A percentile compares a stretch with the other conserved stretches of the same genome.
Conservation (phyloP, 441 rosid species). For the Erodium texanum region DNA sequence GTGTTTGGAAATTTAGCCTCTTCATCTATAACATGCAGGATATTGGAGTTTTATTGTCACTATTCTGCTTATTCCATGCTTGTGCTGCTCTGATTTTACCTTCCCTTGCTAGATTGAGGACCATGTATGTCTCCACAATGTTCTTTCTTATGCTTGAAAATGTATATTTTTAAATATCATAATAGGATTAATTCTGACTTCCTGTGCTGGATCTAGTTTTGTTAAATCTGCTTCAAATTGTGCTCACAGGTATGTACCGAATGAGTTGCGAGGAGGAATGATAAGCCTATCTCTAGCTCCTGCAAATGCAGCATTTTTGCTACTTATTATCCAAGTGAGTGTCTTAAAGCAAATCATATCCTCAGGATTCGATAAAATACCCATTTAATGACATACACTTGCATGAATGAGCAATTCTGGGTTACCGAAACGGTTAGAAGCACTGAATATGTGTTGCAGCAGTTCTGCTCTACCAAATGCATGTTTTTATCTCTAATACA, state of each 20-base stretch:
- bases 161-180: conserved; percentile 15
- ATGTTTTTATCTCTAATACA: no score
- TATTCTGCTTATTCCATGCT: conserved; percentile 75
- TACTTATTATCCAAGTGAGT: conserved; percentile 52
- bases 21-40: conserved; percentile 47
- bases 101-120: conserved; percentile 85
- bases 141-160: conserved; percentile 1
- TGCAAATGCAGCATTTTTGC: conserved; percentile 61
- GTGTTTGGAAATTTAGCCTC: conserved; percentile 9
- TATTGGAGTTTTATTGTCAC: conserved; percentile 54
- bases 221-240: conserved; percentile 10
- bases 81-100: conserved; percentile 63
- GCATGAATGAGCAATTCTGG: background rate
- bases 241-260: conserved; percentile 68
- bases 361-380: no score
- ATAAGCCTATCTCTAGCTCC: conserved; percentile 76
- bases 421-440: no score
- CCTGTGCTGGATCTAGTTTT: no score
- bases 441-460: no score
- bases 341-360: conserved; percentile 12
- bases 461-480: no score
- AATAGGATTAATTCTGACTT: background rate
- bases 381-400: background rate
- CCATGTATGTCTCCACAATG: conserved; percentile 41
- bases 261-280: conserved; percentile 95